Conservation (phyloP, 129 eudicot species). For the Saussurea involucrata region DNA sequence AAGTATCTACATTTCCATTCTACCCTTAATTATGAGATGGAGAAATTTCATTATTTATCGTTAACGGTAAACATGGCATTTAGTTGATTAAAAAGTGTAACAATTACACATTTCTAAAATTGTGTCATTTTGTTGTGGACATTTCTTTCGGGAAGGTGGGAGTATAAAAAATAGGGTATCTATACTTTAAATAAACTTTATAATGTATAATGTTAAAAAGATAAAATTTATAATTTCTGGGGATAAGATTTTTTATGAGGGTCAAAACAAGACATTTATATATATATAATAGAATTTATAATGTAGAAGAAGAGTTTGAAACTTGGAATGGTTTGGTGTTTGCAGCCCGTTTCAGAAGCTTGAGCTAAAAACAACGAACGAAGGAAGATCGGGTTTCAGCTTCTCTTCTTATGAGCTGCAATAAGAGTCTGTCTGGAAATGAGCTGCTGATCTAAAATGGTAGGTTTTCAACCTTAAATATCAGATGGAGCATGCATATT, state of each 20-base stretch:
- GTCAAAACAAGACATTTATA: not conserved
- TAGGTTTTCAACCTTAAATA: not conserved
- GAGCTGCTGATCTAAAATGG: not conserved
- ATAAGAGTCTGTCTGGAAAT: no score
- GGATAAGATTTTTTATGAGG: not conserved
- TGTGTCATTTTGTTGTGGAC: not conserved
- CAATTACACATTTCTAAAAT: not conserved
- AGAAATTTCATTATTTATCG: no score
- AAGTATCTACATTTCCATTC: not conserved
- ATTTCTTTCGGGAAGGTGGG: no score
- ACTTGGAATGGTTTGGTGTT: not conserved
- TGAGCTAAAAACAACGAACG: slow-evolving; percentile 73
- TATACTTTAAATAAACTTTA: no score
- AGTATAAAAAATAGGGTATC: not conserved
- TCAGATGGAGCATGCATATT: slow-evolving; percentile 5
- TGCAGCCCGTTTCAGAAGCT: slow-evolving; percentile 91
- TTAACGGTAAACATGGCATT: not conserved
- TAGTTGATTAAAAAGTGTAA: not conserved
- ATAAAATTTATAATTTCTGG: not conserved
- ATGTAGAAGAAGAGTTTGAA: not conserved
- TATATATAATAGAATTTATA: no score
- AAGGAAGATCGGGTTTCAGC: slow-evolving; percentile 76
- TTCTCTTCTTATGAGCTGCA: slow-evolving; percentile 80
- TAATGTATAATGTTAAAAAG: not conserved
- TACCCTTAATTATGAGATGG: not conserved